Evolutionary conservation across 495 filamentous ascomycete genomes (phyloP).

Genomic region (Penicillium riverlandense): DNA sequence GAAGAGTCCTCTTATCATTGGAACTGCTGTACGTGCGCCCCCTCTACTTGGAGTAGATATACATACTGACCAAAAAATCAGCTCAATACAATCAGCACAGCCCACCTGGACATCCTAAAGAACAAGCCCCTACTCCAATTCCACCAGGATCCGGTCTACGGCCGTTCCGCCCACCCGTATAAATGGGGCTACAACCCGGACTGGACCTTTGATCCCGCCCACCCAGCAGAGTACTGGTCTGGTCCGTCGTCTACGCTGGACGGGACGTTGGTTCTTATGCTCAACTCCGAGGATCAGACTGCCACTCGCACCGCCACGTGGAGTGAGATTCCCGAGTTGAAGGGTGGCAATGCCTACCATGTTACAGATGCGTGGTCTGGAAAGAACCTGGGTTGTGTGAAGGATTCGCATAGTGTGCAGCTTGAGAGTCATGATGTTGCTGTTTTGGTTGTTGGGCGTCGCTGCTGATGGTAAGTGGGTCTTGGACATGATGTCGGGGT

Average conservation of each 20-base stretch:
- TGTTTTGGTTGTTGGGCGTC: slow-evolving; percentile 25
- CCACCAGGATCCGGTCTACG: slow-evolving; percentile 50
- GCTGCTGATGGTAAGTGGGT: too few relatives aligned
- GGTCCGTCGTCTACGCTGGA: slow-evolving; percentile 41
- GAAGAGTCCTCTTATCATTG: slow-evolving; percentile 53
- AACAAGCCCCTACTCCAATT: slow-evolving; percentile 54
- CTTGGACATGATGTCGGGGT: too few relatives aligned
- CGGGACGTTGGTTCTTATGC: slow-evolving; percentile 45
- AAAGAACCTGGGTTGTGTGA: slow-evolving; percentile 39
- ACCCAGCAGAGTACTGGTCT: slow-evolving; percentile 57
- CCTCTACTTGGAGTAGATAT: not conserved
- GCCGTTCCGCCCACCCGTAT: slow-evolving; percentile 50
- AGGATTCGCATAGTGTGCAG: slow-evolving; percentile 22
- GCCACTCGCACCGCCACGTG: slow-evolving; percentile 38
- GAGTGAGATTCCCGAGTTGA: slow-evolving; percentile 47
- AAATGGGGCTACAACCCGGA: slow-evolving; percentile 59
- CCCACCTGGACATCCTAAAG: slow-evolving; percentile 47
- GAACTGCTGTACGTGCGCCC: slow-evolving; percentile 34
- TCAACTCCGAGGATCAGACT: slow-evolving; percentile 37
- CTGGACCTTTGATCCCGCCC: slow-evolving; percentile 51
- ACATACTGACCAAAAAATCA: slow-evolving; percentile 10
- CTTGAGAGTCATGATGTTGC: slow-evolving; percentile 45
- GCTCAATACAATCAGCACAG: slow-evolving; percentile 33
- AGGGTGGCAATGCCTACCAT: slow-evolving; percentile 29
- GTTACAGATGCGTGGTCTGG: slow-evolving; percentile 51